Evolutionary conservation across 208 protist genomes (phyloP).

Genomic region (Acanthamoeba triangularis): DNA sequence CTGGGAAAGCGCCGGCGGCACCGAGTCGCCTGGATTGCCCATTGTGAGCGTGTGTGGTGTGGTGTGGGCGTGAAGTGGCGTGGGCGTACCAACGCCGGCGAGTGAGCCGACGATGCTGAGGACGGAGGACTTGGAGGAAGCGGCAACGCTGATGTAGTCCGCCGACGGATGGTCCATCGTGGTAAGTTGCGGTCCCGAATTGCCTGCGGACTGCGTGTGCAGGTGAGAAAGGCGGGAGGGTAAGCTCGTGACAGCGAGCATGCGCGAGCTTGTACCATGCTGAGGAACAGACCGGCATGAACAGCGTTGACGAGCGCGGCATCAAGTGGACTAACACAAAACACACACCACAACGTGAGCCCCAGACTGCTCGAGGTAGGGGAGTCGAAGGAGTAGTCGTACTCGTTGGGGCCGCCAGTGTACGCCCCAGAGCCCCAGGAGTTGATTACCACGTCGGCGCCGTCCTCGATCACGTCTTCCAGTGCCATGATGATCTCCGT

Average conservation of each 20-base stretch:
- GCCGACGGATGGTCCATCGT: not conserved
- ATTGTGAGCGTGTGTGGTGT: no score
- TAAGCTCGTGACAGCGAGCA: no score
- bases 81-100: no score
- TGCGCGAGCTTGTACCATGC: no score
- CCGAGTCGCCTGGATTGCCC: no score
- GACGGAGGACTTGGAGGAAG: not conserved
- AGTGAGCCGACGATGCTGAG: not conserved
- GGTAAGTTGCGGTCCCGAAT: not conserved
- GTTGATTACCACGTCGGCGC: slow-evolving; percentile 40
- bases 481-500: not conserved
- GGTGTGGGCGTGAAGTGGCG: no score
- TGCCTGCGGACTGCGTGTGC: not conserved
- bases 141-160: not conserved
- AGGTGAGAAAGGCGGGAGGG: no score
- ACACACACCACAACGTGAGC: no score
- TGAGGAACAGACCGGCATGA: not conserved
- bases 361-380: no score
- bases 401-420: not conserved
- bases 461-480: not conserved
- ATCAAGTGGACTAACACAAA: no score
- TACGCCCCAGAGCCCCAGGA: not conserved
- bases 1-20: no score
- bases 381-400: not conserved
- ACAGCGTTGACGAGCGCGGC: not conserved